Percentiles rank a stretch among this genome's conserved stretches.
Evolutionary conservation across 148 eudicot species (phyloP).

Genomic region (Drosera capensis): DNA sequence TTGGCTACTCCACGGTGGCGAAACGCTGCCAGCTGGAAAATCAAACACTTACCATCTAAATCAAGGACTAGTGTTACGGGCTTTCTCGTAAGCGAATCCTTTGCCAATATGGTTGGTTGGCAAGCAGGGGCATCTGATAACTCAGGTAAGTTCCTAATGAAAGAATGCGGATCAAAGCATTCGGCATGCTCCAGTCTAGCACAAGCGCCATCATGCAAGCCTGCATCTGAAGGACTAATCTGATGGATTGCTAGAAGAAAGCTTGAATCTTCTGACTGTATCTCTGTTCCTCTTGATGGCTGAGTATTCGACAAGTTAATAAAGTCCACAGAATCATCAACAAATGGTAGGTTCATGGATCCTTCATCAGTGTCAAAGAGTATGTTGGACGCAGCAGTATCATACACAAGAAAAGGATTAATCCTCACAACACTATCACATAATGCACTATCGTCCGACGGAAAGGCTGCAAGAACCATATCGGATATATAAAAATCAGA

Average conservation of each 20-base stretch:
- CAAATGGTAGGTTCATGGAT: constrained; percentile 43
- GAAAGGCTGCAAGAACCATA: constrained; percentile 56
- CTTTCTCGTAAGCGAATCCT: constrained; percentile 35
- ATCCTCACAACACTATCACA: constrained; percentile 29
- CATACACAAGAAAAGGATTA: constrained; percentile 36
- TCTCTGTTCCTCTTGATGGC: constrained; percentile 21
- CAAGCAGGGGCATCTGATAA: constrained; percentile 34
- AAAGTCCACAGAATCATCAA: constrained; percentile 41
- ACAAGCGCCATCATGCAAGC: constrained; percentile 29
- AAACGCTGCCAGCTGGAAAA: background rate
- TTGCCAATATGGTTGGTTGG: constrained; percentile 22
- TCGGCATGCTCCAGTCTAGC: constrained; percentile 46
- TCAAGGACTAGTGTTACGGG: constrained; percentile 76
- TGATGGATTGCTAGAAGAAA: constrained; percentile 74
- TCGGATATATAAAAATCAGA: constrained; percentile 72
- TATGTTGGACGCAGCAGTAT: constrained; percentile 34
- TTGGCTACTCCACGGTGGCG: background rate
- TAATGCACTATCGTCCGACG: constrained; percentile 27
- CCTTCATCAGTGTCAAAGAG: constrained; percentile 48
- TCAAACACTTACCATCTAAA: constrained; percentile 64
- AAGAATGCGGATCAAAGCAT: constrained; percentile 66
- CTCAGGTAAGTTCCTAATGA: constrained; percentile 61
- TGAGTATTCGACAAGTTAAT: constrained; percentile 19
- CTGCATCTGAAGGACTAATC: constrained; percentile 45
- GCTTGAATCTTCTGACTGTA: constrained; percentile 40